phyloP scores from a whole-genome alignment of 139 green algal genomes.

The Chlorella vulgaris region DNA sequence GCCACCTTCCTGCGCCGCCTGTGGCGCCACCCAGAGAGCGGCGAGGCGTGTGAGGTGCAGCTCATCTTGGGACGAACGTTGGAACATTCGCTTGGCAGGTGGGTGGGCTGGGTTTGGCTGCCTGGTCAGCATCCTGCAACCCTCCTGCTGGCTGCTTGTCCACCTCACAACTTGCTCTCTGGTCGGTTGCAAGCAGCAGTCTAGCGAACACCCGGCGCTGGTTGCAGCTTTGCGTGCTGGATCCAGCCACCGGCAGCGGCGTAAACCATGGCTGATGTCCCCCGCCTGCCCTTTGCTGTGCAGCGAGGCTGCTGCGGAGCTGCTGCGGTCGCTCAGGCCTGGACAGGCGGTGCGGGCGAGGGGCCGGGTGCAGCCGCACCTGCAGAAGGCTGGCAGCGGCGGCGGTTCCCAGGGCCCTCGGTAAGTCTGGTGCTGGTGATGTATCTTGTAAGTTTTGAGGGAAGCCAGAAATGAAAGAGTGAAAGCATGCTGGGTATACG shows the following conservation, averaged over 20 bases:
- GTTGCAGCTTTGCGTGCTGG: no score
- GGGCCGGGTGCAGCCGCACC: conserved; percentile 30
- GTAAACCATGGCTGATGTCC: not conserved
- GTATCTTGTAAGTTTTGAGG: no score
- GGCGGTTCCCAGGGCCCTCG: not conserved
- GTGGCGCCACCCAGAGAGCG: conserved; percentile 30
- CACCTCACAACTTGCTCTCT: no score
- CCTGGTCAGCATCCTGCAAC: not conserved
- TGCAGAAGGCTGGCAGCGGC: not conserved
- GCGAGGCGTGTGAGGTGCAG: conserved; percentile 35
- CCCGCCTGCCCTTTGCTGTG: not conserved
- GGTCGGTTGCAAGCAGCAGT: no score
- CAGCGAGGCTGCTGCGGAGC: conserved; percentile 15
- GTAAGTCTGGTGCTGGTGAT: not conserved
- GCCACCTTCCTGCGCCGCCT: conserved; percentile 28
- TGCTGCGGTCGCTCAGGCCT: conserved; percentile 16
- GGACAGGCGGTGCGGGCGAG: conserved; percentile 30
- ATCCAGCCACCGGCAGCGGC: not conserved
- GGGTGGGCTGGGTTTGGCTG: not conserved
- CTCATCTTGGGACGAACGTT: conserved; percentile 43
- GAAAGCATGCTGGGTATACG: no score
- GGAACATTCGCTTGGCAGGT: conserved; percentile 22
- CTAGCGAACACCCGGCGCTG: no score
- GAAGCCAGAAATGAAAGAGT: no score
- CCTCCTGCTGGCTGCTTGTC: not conserved